A percentile compares a stretch with the other conserved stretches of the same genome.
Conservation (phyloP, 169 alveolate genomes). For the Eimeria maxima region DNA sequence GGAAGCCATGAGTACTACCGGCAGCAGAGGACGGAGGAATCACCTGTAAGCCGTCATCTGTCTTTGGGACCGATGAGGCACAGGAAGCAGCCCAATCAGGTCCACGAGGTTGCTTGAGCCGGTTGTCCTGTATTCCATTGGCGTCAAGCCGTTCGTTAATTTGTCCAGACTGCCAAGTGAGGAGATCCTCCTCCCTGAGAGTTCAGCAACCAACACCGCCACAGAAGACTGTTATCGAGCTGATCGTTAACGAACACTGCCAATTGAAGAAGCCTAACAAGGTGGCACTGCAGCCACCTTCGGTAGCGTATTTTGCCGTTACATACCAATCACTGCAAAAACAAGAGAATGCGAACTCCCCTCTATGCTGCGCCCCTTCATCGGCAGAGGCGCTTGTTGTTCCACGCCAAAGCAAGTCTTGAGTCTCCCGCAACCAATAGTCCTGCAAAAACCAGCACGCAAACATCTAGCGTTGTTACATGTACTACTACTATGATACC, state of each 20-base stretch:
- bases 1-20: background rate
- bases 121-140: slow-evolving; percentile 27
- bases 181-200: slow-evolving; percentile 69
- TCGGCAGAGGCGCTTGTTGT: background rate
- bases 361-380: background rate
- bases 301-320: background rate
- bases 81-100: slow-evolving; percentile 73
- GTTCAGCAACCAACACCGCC: background rate
- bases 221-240: background rate
- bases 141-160: slow-evolving; percentile 65
- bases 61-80: slow-evolving; percentile 56
- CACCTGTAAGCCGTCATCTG: slow-evolving; percentile 39
- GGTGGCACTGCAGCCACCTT: background rate
- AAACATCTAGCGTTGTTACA: background rate
- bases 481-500: background rate
- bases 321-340: slow-evolving; percentile 70
- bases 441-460: background rate
- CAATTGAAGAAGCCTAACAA: background rate
- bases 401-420: slow-evolving; percentile 13
- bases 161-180: slow-evolving; percentile 72
- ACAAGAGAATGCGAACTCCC: slow-evolving; percentile 44
- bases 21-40: background rate
- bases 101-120: slow-evolving; percentile 57
- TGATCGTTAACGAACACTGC: too few relatives aligned
- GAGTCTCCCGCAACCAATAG: slow-evolving; percentile 39